Conservation (phyloP, 2,329 filamentous ascomycete genomes). For the Xenoacremonium recifei region DNA sequence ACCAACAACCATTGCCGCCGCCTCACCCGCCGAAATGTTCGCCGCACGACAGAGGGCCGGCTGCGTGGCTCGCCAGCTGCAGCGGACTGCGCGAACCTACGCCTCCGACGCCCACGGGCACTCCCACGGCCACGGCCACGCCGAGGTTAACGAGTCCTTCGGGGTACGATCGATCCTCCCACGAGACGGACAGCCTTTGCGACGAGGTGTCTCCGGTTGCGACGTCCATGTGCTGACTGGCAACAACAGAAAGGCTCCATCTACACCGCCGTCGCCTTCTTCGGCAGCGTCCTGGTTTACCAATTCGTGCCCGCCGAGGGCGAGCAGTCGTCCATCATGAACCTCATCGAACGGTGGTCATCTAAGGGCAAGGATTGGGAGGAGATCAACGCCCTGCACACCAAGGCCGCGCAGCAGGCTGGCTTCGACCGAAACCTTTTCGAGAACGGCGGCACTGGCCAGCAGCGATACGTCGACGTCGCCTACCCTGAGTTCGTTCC, state of each 20-base stretch:
- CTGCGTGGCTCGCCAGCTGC: constrained; percentile 35
- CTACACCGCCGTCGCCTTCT: constrained; percentile 43
- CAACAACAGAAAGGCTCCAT: constrained; percentile 47
- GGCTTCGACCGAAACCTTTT: constrained; percentile 58
- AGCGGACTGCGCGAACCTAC: constrained; percentile 46
- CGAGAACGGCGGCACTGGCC: constrained; percentile 37
- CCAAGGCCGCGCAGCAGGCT: constrained; percentile 53
- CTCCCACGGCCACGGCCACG: constrained; percentile 35
- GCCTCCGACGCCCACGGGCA: constrained; percentile 53
- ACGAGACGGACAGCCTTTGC: no score
- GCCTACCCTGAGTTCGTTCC: constrained; percentile 57
- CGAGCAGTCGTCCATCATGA: constrained; percentile 45
- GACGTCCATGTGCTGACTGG: constrained; percentile 10
- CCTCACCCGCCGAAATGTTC: constrained; percentile 35
- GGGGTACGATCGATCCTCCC: constrained; percentile 54
- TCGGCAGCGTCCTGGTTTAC: constrained; percentile 46
- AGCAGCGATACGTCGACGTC: constrained; percentile 49
- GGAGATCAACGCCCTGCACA: constrained; percentile 52
- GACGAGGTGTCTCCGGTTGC: no score
- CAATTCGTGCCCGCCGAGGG: constrained; percentile 49
- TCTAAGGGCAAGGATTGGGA: constrained; percentile 50
- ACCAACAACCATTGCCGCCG: constrained; percentile 33
- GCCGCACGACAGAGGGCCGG: constrained; percentile 46
- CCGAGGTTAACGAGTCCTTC: constrained; percentile 52
- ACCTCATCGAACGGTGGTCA: constrained; percentile 45